Conservation (phyloP, 2,329 filamentous ascomycete species). For the Zymoseptoria tritici region DNA sequence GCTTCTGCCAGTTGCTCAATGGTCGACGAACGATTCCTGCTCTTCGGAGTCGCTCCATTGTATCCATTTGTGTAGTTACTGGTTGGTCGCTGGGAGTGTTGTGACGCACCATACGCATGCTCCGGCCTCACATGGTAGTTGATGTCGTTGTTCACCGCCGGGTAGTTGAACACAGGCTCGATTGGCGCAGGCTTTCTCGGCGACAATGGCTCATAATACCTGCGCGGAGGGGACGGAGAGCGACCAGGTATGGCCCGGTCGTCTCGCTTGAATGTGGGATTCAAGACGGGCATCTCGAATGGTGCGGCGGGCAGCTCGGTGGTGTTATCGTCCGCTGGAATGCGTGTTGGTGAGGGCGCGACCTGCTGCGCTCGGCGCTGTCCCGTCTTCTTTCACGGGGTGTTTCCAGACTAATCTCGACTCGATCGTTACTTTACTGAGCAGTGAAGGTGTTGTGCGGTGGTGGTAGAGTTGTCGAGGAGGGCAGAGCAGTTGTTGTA, state of each 20-base stretch:
- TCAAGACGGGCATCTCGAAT: slow-evolving; percentile 13
- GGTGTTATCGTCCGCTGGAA: not conserved
- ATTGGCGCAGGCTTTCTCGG: slow-evolving; percentile 23
- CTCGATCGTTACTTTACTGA: not conserved
- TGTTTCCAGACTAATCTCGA: not conserved
- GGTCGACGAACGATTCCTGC: slow-evolving; percentile 20
- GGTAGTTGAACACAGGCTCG: slow-evolving; percentile 31
- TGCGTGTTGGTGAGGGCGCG: not conserved
- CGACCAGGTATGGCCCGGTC: slow-evolving; percentile 14
- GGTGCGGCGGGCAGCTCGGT: slow-evolving; percentile 3
- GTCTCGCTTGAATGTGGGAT: slow-evolving; percentile 26
- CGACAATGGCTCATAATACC: slow-evolving; percentile 31
- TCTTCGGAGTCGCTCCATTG: slow-evolving; percentile 22
- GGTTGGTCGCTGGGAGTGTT: slow-evolving; percentile 12
- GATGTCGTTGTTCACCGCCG: slow-evolving; percentile 22
- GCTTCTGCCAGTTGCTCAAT: slow-evolving; percentile 40
- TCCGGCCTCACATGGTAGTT: slow-evolving; percentile 17
- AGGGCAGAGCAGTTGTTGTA: not conserved
- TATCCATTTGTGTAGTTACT: slow-evolving; percentile 16
- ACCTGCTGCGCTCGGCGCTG: not conserved
- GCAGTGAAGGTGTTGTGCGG: not conserved
- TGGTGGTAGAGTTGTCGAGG: not conserved
- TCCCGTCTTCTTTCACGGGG: not conserved
- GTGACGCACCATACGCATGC: slow-evolving; percentile 13
- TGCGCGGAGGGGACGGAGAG: slow-evolving; percentile 28